Percentiles rank a stretch among this genome's conserved stretches.
Conservation (phyloP, 2,329 filamentous ascomycete species). For the Fusarium lateritium region DNA sequence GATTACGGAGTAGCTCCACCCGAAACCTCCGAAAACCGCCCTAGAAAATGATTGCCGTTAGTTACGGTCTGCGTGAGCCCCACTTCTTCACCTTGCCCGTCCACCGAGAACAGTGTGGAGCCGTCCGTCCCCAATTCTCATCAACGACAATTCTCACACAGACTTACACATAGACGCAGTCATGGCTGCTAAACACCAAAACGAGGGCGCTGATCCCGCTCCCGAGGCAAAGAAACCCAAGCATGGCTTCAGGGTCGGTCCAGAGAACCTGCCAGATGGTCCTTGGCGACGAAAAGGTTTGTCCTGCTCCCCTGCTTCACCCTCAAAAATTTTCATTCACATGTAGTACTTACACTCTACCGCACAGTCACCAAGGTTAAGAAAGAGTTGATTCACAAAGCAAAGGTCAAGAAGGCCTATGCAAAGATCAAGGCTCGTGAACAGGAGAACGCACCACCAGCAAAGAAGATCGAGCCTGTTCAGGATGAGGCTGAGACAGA, state of each 20-base stretch:
- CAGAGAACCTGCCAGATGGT: slow-evolving; percentile 91
- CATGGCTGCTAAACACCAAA: slow-evolving; percentile 55
- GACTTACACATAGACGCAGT: slow-evolving; percentile 27
- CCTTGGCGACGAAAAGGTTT: slow-evolving; percentile 84
- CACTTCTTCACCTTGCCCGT: slow-evolving; percentile 29
- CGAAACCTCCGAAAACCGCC: slow-evolving; percentile 26
- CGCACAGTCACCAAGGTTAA: slow-evolving; percentile 87
- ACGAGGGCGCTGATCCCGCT: slow-evolving; percentile 50
- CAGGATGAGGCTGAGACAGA: slow-evolving; percentile 32
- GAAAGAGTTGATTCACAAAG: slow-evolving; percentile 88
- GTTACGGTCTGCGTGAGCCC: slow-evolving; percentile 16
- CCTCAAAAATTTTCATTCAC: slow-evolving; percentile 37
- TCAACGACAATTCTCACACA: slow-evolving; percentile 40
- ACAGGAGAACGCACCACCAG: slow-evolving; percentile 49
- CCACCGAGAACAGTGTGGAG: slow-evolving; percentile 32
- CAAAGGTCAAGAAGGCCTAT: slow-evolving; percentile 93
- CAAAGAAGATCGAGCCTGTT: slow-evolving; percentile 25
- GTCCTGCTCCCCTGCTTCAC: slow-evolving; percentile 28
- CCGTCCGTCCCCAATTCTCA: slow-evolving; percentile 37
- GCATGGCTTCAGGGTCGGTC: slow-evolving; percentile 88
- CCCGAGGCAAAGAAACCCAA: slow-evolving; percentile 66
- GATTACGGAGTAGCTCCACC: slow-evolving; percentile 25
- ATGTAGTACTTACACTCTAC: slow-evolving; percentile 39
- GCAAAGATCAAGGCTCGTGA: slow-evolving; percentile 81
- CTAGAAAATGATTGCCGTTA: slow-evolving; percentile 6